Evolutionary conservation across 768 basidiomycete genomes (phyloP).

Genomic region (Panaeolus papilionaceus): DNA sequence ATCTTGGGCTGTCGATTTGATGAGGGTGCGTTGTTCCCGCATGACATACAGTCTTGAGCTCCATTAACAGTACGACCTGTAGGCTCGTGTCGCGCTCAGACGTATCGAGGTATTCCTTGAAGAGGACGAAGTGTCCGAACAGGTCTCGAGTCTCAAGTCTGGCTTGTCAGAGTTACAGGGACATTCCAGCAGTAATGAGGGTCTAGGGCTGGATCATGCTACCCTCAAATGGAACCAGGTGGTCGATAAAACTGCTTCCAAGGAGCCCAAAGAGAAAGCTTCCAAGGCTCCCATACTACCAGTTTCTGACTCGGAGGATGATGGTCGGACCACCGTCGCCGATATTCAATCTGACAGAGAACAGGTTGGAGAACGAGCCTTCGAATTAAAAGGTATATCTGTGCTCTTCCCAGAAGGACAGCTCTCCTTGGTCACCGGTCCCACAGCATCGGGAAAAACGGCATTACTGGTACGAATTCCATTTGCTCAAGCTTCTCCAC

Average conservation of each 20-base stretch:
- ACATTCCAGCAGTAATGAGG: conserved; percentile 41
- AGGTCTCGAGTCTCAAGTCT: conserved; percentile 70
- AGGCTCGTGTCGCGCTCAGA: conserved; percentile 68
- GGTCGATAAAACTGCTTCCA: conserved; percentile 23
- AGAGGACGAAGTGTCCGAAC: conserved; percentile 72
- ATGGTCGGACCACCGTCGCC: conserved; percentile 30
- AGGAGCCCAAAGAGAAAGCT: conserved; percentile 29
- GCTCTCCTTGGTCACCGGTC: conserved; percentile 76
- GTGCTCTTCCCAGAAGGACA: conserved; percentile 76
- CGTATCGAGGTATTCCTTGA: conserved; percentile 71
- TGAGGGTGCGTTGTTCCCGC: conserved; percentile 52
- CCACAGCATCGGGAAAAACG: conserved; percentile 86
- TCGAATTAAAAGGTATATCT: conserved; percentile 71
- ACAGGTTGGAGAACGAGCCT: conserved; percentile 49
- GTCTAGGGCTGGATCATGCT: conserved; percentile 62
- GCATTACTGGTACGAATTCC: conserved; percentile 63
- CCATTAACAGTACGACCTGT: neutral
- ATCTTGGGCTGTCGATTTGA: too few relatives aligned
- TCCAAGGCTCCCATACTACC: too few relatives aligned
- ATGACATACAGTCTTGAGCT: conserved; percentile 36
- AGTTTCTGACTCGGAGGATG: conserved; percentile 17
- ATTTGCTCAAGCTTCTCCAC: neutral
- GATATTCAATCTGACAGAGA: conserved; percentile 16
- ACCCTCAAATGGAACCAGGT: conserved; percentile 70
- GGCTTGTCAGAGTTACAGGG: conserved; percentile 31